Percentiles rank a stretch among this genome's conserved stretches.
Evolutionary conservation across 2,329 filamentous ascomycete genomes (phyloP).

Genomic region (Fusarium sp.): DNA sequence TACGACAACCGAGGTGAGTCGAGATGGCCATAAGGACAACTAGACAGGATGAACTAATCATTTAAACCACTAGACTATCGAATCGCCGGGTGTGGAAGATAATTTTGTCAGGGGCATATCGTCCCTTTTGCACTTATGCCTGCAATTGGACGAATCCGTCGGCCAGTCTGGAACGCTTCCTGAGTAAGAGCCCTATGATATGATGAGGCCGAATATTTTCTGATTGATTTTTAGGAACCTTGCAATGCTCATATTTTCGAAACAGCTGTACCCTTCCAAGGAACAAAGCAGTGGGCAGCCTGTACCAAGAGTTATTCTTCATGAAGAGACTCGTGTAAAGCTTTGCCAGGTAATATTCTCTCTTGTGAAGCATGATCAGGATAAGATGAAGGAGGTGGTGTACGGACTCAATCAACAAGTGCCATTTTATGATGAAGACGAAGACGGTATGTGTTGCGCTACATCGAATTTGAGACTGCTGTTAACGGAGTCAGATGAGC

Average conservation of each 20-base stretch:
- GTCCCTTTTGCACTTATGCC: slow-evolving; percentile 49
- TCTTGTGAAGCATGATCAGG: slow-evolving; percentile 65
- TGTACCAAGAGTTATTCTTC: slow-evolving; percentile 61
- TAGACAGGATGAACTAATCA: slow-evolving; percentile 11
- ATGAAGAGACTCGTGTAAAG: slow-evolving; percentile 66
- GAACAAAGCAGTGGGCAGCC: slow-evolving; percentile 48
- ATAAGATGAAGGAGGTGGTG: slow-evolving; percentile 66
- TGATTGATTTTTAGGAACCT: slow-evolving; percentile 44
- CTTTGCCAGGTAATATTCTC: slow-evolving; percentile 71
- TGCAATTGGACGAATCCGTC: slow-evolving; percentile 48
- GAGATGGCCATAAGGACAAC: neutral
- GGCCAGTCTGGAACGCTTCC: slow-evolving; percentile 44
- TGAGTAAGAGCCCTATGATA: slow-evolving; percentile 37
- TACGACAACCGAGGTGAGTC: slow-evolving; percentile 56
- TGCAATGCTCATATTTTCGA: slow-evolving; percentile 66
- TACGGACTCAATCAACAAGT: slow-evolving; percentile 53
- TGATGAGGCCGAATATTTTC: neutral
- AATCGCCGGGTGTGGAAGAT: slow-evolving; percentile 47
- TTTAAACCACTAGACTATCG: slow-evolving; percentile 42
- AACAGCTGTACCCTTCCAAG: slow-evolving; percentile 74
- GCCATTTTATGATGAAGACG: slow-evolving; percentile 53
- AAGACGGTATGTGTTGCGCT: slow-evolving; percentile 54
- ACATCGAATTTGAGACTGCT: slow-evolving; percentile 15
- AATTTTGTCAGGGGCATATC: slow-evolving; percentile 49
- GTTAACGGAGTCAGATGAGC: slow-evolving; percentile 51